Evolutionary conservation across 768 basidiomycete species (phyloP).

Genomic region (Rhodotorula graminis): DNA sequence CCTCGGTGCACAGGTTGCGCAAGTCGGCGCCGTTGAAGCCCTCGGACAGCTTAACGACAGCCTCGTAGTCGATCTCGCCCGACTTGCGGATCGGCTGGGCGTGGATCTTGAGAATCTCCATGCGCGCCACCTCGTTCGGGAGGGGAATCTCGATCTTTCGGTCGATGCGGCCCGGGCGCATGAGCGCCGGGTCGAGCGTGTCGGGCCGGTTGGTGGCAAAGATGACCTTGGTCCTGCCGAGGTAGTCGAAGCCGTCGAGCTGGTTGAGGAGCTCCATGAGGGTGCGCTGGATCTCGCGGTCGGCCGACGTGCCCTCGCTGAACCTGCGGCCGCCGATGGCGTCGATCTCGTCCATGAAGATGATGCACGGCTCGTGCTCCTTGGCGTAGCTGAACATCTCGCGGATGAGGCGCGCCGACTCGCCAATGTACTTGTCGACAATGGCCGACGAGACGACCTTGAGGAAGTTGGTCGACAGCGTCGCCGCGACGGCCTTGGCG

Average conservation of each 20-base stretch:
- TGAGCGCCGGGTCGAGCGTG: conserved; percentile 90
- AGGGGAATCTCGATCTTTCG: conserved; percentile 96
- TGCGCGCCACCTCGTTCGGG: conserved; percentile 90
- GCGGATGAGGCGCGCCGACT: conserved; percentile 88
- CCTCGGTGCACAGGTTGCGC: conserved; percentile 63
- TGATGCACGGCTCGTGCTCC: conserved; percentile 82
- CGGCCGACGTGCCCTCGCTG: conserved; percentile 94
- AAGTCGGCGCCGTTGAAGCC: conserved; percentile 95
- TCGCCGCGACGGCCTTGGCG: conserved; percentile 91
- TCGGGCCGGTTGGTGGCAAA: conserved; percentile 99
- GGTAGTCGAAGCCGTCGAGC: conserved; percentile 98
- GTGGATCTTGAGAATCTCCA: conserved; percentile 98
- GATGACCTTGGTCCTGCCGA: conserved; percentile 91
- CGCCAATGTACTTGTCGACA: conserved; percentile 97
- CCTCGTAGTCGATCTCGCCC: conserved; percentile 91
- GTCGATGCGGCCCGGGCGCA: conserved; percentile 92
- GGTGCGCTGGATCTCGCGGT: conserved; percentile 97
- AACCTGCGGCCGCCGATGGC: conserved; percentile 89
- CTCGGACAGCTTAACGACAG: conserved; percentile 92
- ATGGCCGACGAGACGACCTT: conserved; percentile 98
- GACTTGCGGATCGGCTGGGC: conserved; percentile 87
- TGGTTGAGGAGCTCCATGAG: conserved; percentile 99
- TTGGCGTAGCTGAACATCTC: conserved; percentile 99
- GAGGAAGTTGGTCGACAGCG: conserved; percentile 94
- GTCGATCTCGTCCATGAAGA: conserved; percentile 56